Base-by-base conservation (phyloP, 1,139 yeast species). In the Hansenula sp. region DNA sequence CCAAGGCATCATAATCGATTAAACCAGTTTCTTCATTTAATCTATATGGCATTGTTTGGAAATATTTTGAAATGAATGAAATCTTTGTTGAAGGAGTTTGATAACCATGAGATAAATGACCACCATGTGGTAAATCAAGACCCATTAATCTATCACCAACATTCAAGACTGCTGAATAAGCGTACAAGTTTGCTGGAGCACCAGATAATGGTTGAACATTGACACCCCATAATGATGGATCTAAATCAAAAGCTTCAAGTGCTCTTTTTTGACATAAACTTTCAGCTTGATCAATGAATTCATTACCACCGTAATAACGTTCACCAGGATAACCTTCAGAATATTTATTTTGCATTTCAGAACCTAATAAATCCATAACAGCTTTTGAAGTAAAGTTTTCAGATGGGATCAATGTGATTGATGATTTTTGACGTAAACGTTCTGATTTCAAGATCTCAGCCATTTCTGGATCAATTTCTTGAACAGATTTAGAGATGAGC, bases 261-360 rank as follows among this genome's bases (percentile, higher is more conserved):
- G 97, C 97, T 66, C 97, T 80, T 61, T 82, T 75, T 69, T 88
- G 96, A 68, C 97, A 90, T 55, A 90, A 71, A 13, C 78, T 65
- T 71, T 90, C 97, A 50, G 94, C 90, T 69, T 82, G 77, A 66
- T 90, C 97, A 56, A 90, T 90, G 65, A 82, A 81, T 69, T 90
- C 90, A 64, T 90, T 90, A 63, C 97, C 97, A 63, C 97, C 97
- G 59, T 90, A 90, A 70, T 90, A 90, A 64, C 97, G 81, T 57
- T 89, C 96, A 48, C 96, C 96, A 38, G 97, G 97, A 68, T 90
- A 90, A 45, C 97, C 97, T 69, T 90, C 97, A n/a, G 96, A 88
- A 69, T 90, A 90, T 73, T 90, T 90, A 77, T 90, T 90, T 68
- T 88, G 94, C 96, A 90, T 88, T 66, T 88, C 96, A 17, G 96